These are phyloP conservation scores for Coccinonectria pachysandricola DNA, from an alignment of 2,329 filamentous ascomycete species.

Conservation along the genomic window DNA sequence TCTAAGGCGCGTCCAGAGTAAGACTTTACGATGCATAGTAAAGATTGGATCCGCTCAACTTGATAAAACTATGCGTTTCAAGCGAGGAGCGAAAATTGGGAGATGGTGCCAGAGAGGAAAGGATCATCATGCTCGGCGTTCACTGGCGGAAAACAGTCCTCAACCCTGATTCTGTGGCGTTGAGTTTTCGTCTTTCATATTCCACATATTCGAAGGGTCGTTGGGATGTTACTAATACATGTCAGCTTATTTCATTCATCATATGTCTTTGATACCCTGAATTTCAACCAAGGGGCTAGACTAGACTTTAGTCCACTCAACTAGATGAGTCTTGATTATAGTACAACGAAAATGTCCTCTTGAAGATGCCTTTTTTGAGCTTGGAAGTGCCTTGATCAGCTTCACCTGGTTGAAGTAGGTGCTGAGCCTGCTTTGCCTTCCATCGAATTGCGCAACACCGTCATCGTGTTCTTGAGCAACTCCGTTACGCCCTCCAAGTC, in stretches of 20 bases:
- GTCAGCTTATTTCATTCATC: slow-evolving; percentile 9
- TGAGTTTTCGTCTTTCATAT: slow-evolving; percentile 19
- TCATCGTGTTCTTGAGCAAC: slow-evolving; percentile 75
- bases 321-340: slow-evolving; percentile 17
- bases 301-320: slow-evolving; percentile 20
- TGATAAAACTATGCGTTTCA: too few relatives aligned
- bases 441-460: slow-evolving; percentile 50
- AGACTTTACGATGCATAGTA: slow-evolving; percentile 7
- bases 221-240: too few relatives aligned
- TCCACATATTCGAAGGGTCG: slow-evolving; percentile 9
- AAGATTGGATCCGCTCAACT: slow-evolving; percentile 21
- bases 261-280: slow-evolving; percentile 24
- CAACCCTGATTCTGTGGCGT: slow-evolving; percentile 23
- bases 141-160: slow-evolving; percentile 17
- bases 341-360: not conserved
- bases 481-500: slow-evolving; percentile 57
- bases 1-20: slow-evolving; percentile 30
- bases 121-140: slow-evolving; percentile 12
- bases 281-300: slow-evolving; percentile 23
- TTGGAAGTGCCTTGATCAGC: not conserved
- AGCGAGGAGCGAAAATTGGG: too few relatives aligned
- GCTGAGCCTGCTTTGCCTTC: slow-evolving; percentile 17
- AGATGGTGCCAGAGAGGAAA: too few relatives aligned
- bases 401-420: slow-evolving; percentile 4
- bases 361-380: not conserved